Base-by-base conservation (phyloP, 768 basidiomycete species). In the Pleurotus tuber-regium region DNA sequence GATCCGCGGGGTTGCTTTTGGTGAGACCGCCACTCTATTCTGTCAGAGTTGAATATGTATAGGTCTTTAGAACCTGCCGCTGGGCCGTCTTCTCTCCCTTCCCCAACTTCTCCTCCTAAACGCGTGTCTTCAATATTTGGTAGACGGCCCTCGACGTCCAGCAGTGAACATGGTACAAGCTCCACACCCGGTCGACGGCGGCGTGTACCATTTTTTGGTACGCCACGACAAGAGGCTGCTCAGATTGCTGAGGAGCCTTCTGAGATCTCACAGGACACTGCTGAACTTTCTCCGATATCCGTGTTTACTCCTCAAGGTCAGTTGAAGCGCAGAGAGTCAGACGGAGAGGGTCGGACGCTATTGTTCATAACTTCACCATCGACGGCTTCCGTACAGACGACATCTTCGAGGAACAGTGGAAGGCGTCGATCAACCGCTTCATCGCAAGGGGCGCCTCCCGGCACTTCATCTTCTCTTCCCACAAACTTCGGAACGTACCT, bases 131-230 rank as follows among this genome's bases (percentile, higher is more conserved):
- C 30, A n/a, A 55, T 39, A n/a, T 33, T 48, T 23, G 46, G 23
- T 5, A 33, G 25, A n/a, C 58, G 52, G 31, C 61, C 63, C 2
- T 53, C 57, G 9, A 57, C 62, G 14, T 40, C 52, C 7, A 53
- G 38, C 23, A 51, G 50, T 12, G 50, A 50, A 18, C 50, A 57
- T 30, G 43, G 43, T 24, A 21, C 38, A 10, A 57, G 57, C 43
- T 33, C 48, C 26, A 54, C 47, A 7, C 19, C 42, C 18, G 35
- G 46, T 23, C 46, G 46, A 24, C 29, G 30, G 11, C 18, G 21
- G n/a, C 46, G 46, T 21, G 35, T 48, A 18, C n/a, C 46, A 10
- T 31, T 48, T 31, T 31, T 48, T 21, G 29, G 29, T 4, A 33
- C 46, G 12, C 46, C 46, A 4, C n/a, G 31, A 19, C 46, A 48